Base-by-base conservation (phyloP, 2,329 filamentous ascomycete genomes). In the Arthrobotrys musiformis region DNA sequence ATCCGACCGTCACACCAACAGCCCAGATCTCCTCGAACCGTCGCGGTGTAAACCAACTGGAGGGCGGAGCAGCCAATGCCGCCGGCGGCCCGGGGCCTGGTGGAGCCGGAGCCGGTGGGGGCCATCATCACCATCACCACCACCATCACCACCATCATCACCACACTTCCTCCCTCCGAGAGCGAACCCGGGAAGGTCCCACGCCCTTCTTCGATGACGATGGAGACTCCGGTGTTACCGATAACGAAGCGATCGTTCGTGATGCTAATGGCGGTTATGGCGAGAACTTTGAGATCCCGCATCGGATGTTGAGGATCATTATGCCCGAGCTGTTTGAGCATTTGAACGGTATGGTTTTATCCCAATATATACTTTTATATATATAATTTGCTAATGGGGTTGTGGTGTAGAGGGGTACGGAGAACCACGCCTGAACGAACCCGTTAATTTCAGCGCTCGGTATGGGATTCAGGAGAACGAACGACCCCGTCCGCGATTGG, bases 401-500 rank as follows among this genome's bases (percentile, higher is more conserved):
- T 8, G 6, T 37, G 17, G 5, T 37, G 30, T 64, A 69, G 77
- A 73, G 54, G 44, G 54, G 37, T 58, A 74, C 35, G 22, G 69
- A 56, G 44, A 78, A 37, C 40, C 30, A 26, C 52, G 54, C 30
- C 72, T 81, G 58, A 54, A 50, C 24, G 73, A 77, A 42, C 64
- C 73, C 11, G 73, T 70, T 61, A 77, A 70, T 50, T 77, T 66
- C 37, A 64, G 63, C 37, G 66, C 66, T 24, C 66, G 73, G 64
- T 76, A 79, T 68, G 68, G 58, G n/a, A 22, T 74, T 90, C 92
- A 93, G 83, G 86, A 94, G 2, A 85, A 93, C 26, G 89, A 91
- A 79, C 87, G 89, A 22, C 88, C 93, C 56, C 88, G 89, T 79
- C 88, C 89, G 35, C 93, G 90, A 82, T 85, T 62, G 15, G 73